Percentiles rank a stretch among this genome's conserved stretches.
Evolutionary conservation across 2,329 filamentous ascomycete genomes (phyloP).

Genomic region (Epicoccum nigrum): DNA sequence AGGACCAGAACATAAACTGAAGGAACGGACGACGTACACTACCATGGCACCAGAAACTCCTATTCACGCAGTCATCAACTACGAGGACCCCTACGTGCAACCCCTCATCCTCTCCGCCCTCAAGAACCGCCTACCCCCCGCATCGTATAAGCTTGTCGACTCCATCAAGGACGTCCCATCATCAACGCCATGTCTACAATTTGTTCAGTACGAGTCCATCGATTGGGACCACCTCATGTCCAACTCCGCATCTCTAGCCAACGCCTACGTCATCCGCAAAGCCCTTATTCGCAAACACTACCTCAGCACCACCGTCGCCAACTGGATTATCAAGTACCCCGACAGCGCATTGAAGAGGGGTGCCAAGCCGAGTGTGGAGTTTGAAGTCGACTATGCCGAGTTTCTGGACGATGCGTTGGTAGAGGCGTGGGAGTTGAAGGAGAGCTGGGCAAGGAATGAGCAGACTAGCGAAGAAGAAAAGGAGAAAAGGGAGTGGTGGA

Average conservation of each 20-base stretch:
- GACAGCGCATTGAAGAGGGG: constrained; percentile 70
- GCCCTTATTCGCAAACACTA: constrained; percentile 97
- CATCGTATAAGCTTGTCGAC: constrained; percentile 62
- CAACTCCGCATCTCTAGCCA: constrained; percentile 70
- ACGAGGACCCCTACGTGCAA: constrained; percentile 88
- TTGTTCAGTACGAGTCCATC: constrained; percentile 83
- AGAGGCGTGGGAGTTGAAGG: constrained; percentile 85
- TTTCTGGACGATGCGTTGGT: constrained; percentile 92
- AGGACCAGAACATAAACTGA: neutral
- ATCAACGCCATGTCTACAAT: constrained; percentile 69
- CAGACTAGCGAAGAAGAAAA: constrained; percentile 41
- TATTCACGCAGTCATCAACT: constrained; percentile 77
- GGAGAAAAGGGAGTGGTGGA: constrained; percentile 82
- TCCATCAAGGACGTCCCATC: constrained; percentile 56
- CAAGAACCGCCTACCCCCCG: constrained; percentile 62
- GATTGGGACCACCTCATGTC: constrained; percentile 78
- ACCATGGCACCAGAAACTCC: constrained; percentile 27
- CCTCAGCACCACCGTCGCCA: constrained; percentile 78
- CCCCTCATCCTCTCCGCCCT: constrained; percentile 81
- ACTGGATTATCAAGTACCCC: constrained; percentile 86
- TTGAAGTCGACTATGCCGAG: constrained; percentile 96
- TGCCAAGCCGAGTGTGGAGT: constrained; percentile 79
- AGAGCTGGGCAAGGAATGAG: constrained; percentile 75
- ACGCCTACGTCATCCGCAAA: constrained; percentile 95
- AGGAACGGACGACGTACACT: neutral